These are phyloP conservation scores for Schizochytrium sp. DNA, from an alignment of 108 stramenopile genomes.

Conservation along the genomic window DNA sequence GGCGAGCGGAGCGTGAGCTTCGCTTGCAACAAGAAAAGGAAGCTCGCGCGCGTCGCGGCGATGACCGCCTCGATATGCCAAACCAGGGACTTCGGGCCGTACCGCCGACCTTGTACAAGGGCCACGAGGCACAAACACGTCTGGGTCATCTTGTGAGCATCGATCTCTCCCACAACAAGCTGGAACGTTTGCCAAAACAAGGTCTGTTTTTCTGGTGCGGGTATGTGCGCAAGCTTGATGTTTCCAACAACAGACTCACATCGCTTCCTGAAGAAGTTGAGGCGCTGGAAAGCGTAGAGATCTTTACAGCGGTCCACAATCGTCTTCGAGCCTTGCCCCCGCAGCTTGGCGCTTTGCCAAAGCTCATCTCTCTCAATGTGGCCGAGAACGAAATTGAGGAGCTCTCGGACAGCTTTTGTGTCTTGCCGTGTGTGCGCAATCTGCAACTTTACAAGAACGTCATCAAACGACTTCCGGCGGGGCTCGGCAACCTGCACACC, in stretches of 20 bases:
- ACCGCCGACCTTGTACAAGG: background rate
- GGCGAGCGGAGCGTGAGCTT: background rate
- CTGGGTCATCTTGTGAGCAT: slow-evolving; percentile 3
- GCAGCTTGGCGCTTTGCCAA: background rate
- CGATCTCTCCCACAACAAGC: background rate
- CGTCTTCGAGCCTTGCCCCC: background rate
- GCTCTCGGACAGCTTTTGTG: background rate
- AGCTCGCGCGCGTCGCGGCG: background rate
- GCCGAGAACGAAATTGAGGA: background rate
- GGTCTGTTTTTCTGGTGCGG: background rate
- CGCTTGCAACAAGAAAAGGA: background rate
- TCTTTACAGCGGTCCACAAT: background rate
- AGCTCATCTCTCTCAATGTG: background rate
- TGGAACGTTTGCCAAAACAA: background rate
- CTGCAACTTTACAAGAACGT: background rate
- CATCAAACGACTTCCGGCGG: background rate
- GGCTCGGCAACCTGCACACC: background rate
- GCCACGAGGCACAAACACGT: background rate
- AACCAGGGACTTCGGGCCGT: background rate
- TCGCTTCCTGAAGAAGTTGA: background rate
- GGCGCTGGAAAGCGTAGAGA: background rate
- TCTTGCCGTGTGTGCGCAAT: background rate
- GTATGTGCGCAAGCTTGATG: background rate
- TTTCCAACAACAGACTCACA: background rate
- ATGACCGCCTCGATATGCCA: slow-evolving; percentile 2